phyloP scores from a whole-genome alignment of 352 stramenopile genomes.

The Pythium folliculosum region DNA sequence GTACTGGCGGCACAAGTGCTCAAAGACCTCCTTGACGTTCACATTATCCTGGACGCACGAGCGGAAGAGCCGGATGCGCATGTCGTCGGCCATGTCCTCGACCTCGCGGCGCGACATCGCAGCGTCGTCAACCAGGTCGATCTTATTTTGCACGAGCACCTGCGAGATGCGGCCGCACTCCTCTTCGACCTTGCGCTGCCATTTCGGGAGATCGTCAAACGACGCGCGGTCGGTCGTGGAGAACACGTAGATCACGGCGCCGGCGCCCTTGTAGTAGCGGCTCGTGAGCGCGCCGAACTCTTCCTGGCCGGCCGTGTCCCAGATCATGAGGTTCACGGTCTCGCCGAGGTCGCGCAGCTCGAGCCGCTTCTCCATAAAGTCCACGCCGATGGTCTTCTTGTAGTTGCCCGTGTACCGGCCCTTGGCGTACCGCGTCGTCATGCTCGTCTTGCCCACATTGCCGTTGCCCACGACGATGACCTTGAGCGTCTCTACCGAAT shows the following conservation, averaged over 20 bases:
- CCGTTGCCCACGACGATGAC: constrained; percentile 84
- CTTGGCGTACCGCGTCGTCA: constrained; percentile 80
- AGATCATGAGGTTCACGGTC: constrained; percentile 80
- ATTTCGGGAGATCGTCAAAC: constrained; percentile 70
- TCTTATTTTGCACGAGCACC: constrained; percentile 79
- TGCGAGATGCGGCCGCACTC: constrained; percentile 67
- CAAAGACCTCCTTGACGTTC: constrained; percentile 76
- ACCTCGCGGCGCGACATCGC: constrained; percentile 61
- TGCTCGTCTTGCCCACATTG: constrained; percentile 84
- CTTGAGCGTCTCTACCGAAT: constrained; percentile 65
- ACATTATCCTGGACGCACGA: constrained; percentile 73
- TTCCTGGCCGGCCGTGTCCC: constrained; percentile 81
- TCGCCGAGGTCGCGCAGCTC: constrained; percentile 60
- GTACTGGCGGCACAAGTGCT: constrained; percentile 54
- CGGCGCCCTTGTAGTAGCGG: constrained; percentile 79
- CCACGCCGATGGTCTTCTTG: constrained; percentile 85
- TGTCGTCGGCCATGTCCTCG: constrained; percentile 61
- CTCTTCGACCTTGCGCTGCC: constrained; percentile 70
- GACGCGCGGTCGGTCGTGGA: constrained; percentile 71
- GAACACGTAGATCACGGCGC: constrained; percentile 76
- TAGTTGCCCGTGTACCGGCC: constrained; percentile 79
- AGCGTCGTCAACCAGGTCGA: constrained; percentile 64
- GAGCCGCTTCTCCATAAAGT: constrained; percentile 85
- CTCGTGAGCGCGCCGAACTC: constrained; percentile 80
- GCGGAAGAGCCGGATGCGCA: constrained; percentile 60